A percentile compares a stretch with the other conserved stretches of the same genome.
Evolutionary conservation across 805 yeast species (phyloP).

Genomic region (Ogataea chonburiensis): DNA sequence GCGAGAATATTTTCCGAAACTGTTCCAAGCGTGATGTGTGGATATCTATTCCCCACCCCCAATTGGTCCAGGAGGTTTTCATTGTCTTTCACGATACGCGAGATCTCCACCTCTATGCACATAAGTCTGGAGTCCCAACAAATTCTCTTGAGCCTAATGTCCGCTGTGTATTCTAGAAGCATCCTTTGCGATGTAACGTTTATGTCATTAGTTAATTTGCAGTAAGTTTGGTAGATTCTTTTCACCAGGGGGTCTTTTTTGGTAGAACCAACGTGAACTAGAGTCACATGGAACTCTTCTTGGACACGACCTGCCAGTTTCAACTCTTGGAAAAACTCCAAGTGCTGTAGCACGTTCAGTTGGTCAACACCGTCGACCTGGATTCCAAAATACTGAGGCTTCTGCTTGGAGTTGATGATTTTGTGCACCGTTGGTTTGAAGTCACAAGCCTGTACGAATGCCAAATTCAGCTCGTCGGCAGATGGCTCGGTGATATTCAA

Average conservation of each 20-base stretch:
- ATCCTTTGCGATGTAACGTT: constrained; percentile 7
- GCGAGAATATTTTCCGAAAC: constrained; percentile 45
- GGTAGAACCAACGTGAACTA: constrained; percentile 44
- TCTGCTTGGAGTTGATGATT: constrained; percentile 21
- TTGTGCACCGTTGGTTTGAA: constrained; percentile 55
- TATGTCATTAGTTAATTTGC: constrained; percentile 11
- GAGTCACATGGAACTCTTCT: constrained; percentile 62
- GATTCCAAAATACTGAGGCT: constrained; percentile 49
- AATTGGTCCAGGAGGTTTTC: constrained; percentile 14
- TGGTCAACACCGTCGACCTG: constrained; percentile 26
- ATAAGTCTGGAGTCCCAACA: constrained; percentile 52
- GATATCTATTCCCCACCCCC: constrained; percentile 40
- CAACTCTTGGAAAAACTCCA: constrained; percentile 22
- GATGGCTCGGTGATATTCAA: constrained; percentile 41
- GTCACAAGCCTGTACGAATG: constrained; percentile 51
- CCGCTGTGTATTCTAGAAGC: constrained; percentile 30
- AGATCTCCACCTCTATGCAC: constrained; percentile 50
- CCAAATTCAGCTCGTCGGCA: constrained; percentile 40
- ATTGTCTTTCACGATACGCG: constrained; percentile 13
- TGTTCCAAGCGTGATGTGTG: constrained; percentile 79
- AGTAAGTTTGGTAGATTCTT: constrained; percentile 23
- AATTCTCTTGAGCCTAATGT: constrained; percentile 42
- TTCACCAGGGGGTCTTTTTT: constrained; percentile 15
- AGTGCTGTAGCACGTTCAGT: constrained; percentile 19
- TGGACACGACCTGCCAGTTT: constrained; percentile 42